These are phyloP conservation scores for Hypoxylon rubiginosum DNA, from an alignment of 2,329 filamentous ascomycete genomes.

Conservation along the genomic window DNA sequence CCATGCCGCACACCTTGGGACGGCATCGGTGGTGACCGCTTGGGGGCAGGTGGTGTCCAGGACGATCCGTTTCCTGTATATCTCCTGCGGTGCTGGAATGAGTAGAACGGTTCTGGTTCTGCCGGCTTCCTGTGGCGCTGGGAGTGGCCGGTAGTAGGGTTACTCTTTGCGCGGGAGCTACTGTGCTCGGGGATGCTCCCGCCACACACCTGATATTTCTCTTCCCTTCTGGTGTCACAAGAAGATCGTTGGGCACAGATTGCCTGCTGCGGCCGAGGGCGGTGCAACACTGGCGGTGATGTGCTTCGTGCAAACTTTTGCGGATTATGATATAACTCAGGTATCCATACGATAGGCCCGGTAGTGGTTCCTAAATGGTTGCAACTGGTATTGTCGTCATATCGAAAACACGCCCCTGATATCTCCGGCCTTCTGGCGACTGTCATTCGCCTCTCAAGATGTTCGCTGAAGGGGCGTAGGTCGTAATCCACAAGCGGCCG, in stretches of 20 bases:
- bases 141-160: conserved; percentile 13
- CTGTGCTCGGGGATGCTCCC: conserved; percentile 9
- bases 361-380: conserved; percentile 25
- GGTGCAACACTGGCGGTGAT: conserved; percentile 34
- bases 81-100: conserved; percentile 12
- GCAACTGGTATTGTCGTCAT: background rate
- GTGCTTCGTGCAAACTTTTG: conserved; percentile 36
- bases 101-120: conserved; percentile 24
- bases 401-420: conserved; percentile 9
- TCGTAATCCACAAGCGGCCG: conserved; percentile 30
- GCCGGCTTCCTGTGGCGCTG: conserved; percentile 23
- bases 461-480: conserved; percentile 2
- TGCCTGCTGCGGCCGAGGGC: conserved; percentile 17
- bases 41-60: conserved; percentile 23
- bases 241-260: background rate
- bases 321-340: conserved; percentile 42
- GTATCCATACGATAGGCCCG: conserved; percentile 41
- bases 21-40: conserved; percentile 15
- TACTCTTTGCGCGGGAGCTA: background rate
- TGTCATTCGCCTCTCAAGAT: conserved; percentile 27
- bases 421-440: conserved; percentile 19
- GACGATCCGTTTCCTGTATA: conserved; percentile 1
- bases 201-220: conserved; percentile 2
- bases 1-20: conserved; percentile 1
- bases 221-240: background rate